Evolutionary conservation across 1,284 basidiomycete species (phyloP).

Genomic region (Leccinum fallax): DNA sequence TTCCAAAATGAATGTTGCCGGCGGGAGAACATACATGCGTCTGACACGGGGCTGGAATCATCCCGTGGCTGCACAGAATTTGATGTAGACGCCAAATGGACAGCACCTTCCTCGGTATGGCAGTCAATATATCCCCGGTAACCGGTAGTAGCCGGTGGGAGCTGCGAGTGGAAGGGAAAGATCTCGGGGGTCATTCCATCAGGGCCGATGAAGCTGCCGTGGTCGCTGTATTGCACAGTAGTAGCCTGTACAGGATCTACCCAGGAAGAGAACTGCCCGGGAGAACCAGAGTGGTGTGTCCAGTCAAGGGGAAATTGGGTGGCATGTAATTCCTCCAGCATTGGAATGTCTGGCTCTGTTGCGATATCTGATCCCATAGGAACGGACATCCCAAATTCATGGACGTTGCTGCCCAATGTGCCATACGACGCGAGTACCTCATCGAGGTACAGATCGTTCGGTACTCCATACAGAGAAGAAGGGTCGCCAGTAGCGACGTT

Average conservation of each 20-base stretch:
- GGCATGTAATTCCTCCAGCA: background rate
- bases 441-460: background rate
- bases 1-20: background rate
- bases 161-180: background rate
- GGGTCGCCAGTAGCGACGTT: background rate
- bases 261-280: slow-evolving; percentile 10
- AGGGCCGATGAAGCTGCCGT: background rate
- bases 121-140: background rate
- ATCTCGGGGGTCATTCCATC: background rate
- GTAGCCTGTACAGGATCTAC: slow-evolving; percentile 4
- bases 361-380: slow-evolving; percentile 1
- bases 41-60: slow-evolving; percentile 3
- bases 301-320: background rate
- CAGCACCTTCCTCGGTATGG: background rate
- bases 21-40: slow-evolving; percentile 17
- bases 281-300: background rate
- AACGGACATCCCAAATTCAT: background rate
- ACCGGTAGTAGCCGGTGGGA: background rate
- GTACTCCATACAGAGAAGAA: background rate
- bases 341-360: slow-evolving; percentile 9
- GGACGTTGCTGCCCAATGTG: background rate
- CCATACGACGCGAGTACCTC: background rate
- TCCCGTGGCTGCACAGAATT: slow-evolving; percentile 1
- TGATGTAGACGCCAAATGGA: background rate
- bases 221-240: background rate